A percentile compares a stretch with the other conserved stretches of the same genome.
Evolutionary conservation across 306 rosid species (phyloP).

Genomic region (Sicyos baderoa): DNA sequence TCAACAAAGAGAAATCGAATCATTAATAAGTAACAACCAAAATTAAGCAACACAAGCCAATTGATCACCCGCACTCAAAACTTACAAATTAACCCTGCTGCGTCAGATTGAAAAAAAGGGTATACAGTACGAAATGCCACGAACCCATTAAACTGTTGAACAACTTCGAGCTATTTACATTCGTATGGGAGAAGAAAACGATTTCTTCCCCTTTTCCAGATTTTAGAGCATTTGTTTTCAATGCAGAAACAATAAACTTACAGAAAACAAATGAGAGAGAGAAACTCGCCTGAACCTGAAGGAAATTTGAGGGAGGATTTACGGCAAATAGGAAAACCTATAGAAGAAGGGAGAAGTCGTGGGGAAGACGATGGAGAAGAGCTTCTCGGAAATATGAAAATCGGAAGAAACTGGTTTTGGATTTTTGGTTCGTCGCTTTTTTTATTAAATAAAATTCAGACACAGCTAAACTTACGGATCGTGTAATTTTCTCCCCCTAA

Average conservation of each 20-base stretch:
- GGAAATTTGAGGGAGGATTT: not conserved
- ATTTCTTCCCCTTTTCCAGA: not conserved
- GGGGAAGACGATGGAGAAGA: not conserved
- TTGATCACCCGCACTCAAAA: not conserved
- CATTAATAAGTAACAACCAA: not conserved
- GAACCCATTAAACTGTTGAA: not conserved
- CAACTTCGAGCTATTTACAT: not conserved
- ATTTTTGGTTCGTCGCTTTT: not conserved
- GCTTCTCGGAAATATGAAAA: not conserved
- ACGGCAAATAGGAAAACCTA: not conserved
- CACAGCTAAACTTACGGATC: conserved; percentile 3
- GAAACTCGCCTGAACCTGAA: conserved; percentile 18
- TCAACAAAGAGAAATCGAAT: not conserved
- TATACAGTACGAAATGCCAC: not conserved
- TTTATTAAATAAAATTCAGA: not conserved
- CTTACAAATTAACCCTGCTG: not conserved
- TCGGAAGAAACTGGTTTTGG: not conserved
- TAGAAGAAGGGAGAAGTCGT: not conserved
- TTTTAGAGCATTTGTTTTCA: not conserved
- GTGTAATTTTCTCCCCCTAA: not conserved
- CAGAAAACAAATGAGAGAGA: not conserved
- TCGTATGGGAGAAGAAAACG: not conserved
- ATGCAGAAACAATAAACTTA: not conserved
- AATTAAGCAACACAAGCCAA: not conserved
- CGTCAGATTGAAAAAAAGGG: not conserved